These are phyloP conservation scores for Tulasnella sp. DNA, from an alignment of 768 basidiomycete species.

Conservation along the genomic window DNA sequence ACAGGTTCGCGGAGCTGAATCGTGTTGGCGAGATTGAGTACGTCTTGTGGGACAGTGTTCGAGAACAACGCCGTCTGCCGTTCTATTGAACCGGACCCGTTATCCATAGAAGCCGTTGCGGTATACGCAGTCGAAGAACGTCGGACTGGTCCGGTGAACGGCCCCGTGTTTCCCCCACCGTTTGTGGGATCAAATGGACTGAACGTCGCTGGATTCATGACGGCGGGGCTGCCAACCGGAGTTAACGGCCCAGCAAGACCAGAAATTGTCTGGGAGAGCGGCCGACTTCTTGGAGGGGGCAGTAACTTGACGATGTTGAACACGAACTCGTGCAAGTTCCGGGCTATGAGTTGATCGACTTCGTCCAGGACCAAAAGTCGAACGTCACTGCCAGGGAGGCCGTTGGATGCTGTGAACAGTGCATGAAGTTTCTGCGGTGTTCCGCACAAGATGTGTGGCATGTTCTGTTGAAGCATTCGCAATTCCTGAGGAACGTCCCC, in stretches of 20 bases:
- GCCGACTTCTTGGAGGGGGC: slow-evolving; percentile 74
- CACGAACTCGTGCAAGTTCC: slow-evolving; percentile 92
- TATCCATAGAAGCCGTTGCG: slow-evolving; percentile 29
- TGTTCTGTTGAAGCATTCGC: slow-evolving; percentile 77
- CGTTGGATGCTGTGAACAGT: slow-evolving; percentile 54
- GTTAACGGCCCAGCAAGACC: slow-evolving; percentile 27
- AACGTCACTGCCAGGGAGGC: slow-evolving; percentile 69
- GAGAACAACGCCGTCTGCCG: slow-evolving; percentile 93
- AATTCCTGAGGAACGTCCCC: slow-evolving; percentile 65
- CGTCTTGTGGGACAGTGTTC: slow-evolving; percentile 96
- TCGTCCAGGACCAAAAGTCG: slow-evolving; percentile 94
- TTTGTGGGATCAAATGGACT: slow-evolving; percentile 25
- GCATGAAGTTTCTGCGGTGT: slow-evolving; percentile 95
- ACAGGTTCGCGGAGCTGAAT: slow-evolving; percentile 95
- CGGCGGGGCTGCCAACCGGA: slow-evolving; percentile 22
- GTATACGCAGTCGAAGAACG: slow-evolving; percentile 36
- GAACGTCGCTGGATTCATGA: slow-evolving; percentile 18
- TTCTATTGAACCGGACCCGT: slow-evolving; percentile 44
- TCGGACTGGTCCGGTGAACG: slow-evolving; percentile 13
- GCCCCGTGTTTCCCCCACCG: slow-evolving; percentile 1
- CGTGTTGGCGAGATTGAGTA: slow-evolving; percentile 86
- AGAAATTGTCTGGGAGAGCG: slow-evolving; percentile 33
- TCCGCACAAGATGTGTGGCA: slow-evolving; percentile 92
- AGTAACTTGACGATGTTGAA: slow-evolving; percentile 87
- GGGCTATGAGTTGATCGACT: slow-evolving; percentile 94